Conservation (phyloP, 2,329 filamentous ascomycete genomes). For the Cladosporium cucumerinum region DNA sequence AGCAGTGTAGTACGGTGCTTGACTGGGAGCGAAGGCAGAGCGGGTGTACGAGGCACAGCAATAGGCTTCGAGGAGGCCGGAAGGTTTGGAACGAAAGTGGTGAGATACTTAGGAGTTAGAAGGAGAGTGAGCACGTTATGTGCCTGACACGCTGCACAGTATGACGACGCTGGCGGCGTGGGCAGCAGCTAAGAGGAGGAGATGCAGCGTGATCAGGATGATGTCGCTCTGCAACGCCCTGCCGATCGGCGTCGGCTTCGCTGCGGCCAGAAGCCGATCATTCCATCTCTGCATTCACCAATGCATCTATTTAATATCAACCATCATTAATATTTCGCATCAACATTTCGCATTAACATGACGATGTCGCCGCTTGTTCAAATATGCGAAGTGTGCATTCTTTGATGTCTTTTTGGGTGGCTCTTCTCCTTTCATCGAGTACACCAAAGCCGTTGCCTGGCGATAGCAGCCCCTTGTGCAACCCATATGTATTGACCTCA, state of each 20-base stretch:
- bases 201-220: conserved; percentile 2
- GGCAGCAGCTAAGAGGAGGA: neutral
- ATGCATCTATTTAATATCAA: neutral
- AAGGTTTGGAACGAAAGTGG: neutral
- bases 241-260: neutral
- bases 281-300: neutral
- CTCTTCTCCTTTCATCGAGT: neutral
- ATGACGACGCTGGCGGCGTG: neutral
- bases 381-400: no score
- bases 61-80: neutral
- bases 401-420: no score
- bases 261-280: neutral
- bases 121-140: neutral
- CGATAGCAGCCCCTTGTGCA: neutral
- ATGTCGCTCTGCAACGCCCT: neutral
- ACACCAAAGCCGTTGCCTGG: neutral
- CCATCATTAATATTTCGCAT: neutral
- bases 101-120: conserved; percentile 4
- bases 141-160: conserved; percentile 1
- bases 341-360: neutral
- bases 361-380: no score
- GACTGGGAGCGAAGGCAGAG: neutral
- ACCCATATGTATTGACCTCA: neutral
- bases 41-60: neutral
- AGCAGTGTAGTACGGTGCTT: neutral